phyloP scores from a whole-genome alignment of 805 yeast species.

The Kuraishia cidri region DNA sequence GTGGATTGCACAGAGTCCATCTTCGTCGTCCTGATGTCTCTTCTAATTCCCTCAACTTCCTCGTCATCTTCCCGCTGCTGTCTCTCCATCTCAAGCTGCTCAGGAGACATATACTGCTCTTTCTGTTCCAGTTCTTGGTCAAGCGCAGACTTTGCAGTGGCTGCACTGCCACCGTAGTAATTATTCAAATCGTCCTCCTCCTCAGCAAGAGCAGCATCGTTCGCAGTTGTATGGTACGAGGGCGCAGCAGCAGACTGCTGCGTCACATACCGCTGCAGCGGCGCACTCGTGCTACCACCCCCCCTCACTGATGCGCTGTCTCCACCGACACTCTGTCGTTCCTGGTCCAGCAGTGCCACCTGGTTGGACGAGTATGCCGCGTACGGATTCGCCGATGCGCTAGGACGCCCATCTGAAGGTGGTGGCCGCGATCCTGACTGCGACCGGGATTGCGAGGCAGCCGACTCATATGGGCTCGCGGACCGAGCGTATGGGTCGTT shows the following conservation, averaged over 20 bases:
- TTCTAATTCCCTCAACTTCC: constrained; percentile 80
- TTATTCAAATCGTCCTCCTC: constrained; percentile 16
- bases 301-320: too few relatives aligned
- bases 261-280: constrained; percentile 9
- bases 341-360: not conserved
- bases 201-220: constrained; percentile 1
- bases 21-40: constrained; percentile 74
- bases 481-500: not conserved
- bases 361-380: not conserved
- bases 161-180: constrained; percentile 5
- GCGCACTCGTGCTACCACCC: constrained; percentile 2
- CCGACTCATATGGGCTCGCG: not conserved
- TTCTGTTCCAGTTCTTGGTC: not conserved
- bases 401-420: not conserved
- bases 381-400: not conserved
- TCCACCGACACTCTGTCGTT: too few relatives aligned
- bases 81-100: constrained; percentile 25
- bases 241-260: constrained; percentile 11
- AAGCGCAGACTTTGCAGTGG: not conserved
- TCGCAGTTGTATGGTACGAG: constrained; percentile 3
- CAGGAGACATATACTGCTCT: constrained; percentile 17
- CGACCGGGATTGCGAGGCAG: not conserved
- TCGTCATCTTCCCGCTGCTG: constrained; percentile 62
- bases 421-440: not conserved
- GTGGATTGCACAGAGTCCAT: constrained; percentile 83